phyloP scores from a whole-genome alignment of 257 asterid species.

The Penstemon newberryi region DNA sequence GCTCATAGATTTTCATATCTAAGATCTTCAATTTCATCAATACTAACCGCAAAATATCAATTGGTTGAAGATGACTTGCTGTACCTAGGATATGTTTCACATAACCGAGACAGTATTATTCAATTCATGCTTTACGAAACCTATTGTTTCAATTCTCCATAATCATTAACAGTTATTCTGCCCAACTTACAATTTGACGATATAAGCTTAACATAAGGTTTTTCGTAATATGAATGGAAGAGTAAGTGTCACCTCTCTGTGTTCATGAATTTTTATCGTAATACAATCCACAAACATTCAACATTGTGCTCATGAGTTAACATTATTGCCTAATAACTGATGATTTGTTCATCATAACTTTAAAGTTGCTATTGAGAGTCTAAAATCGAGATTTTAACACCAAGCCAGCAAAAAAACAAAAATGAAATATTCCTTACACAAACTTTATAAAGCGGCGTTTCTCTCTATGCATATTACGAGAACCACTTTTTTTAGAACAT shows the following conservation, averaged over 20 bases:
- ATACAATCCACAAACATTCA: too few species aligned
- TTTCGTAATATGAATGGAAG: too few species aligned
- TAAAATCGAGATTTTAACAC: neutral
- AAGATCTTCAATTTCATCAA: neutral
- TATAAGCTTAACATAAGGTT: too few species aligned
- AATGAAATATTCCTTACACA: too few species aligned
- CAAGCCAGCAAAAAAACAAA: neutral
- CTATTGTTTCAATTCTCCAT: neutral
- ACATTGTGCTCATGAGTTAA: too few species aligned
- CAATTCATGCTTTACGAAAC: neutral
- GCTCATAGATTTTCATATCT: neutral
- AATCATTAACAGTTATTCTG: neutral
- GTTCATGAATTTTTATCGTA: neutral
- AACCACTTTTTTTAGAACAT: neutral
- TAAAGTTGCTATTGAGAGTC: neutral
- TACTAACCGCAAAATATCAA: neutral
- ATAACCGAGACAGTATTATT: constrained; percentile 8
- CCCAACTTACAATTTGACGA: neutral
- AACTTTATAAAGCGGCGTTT: too few species aligned
- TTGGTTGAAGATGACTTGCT: neutral
- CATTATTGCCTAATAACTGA: too few species aligned
- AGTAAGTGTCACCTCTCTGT: neutral
- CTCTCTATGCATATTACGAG: too few species aligned
- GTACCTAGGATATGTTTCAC: neutral
- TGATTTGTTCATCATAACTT: too few species aligned